These are phyloP conservation scores for Chytriomyces sp. DNA, from an alignment of 192 early-diverging fungal genomes.

Conservation along the genomic window DNA sequence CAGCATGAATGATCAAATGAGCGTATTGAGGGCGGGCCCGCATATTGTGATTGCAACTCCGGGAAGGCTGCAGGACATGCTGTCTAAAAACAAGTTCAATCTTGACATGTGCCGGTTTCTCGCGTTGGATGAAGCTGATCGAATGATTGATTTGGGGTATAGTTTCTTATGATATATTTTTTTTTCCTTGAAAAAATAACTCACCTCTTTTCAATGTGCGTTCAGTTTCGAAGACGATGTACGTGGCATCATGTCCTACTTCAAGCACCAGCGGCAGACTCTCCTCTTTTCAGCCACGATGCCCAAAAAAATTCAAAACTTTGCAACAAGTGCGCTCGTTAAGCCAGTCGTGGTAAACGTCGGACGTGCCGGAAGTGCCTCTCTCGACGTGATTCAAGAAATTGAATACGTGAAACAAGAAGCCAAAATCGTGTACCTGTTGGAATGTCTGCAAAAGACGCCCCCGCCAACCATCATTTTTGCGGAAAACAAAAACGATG, in stretches of 20 bases:
- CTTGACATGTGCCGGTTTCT: constrained; percentile 83
- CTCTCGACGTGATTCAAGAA: constrained; percentile 95
- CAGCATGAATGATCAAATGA: constrained; percentile 84
- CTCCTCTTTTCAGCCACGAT: constrained; percentile 95
- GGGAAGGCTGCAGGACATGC: constrained; percentile 91
- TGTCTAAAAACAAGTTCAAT: constrained; percentile 85
- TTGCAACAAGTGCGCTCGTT: constrained; percentile 87
- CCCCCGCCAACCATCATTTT: constrained; percentile 95
- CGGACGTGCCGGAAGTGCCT: constrained; percentile 94
- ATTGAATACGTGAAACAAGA: constrained; percentile 98
- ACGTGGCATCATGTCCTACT: constrained; percentile 93
- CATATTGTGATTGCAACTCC: constrained; percentile 97
- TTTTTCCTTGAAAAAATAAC: background rate
- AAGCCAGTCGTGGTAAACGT: constrained; percentile 95
- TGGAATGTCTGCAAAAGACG: constrained; percentile 97
- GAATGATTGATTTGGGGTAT: constrained; percentile 94
- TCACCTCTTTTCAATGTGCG: background rate
- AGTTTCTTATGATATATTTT: background rate
- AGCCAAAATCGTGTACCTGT: constrained; percentile 90
- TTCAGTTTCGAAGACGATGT: constrained; percentile 90
- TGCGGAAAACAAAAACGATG: constrained; percentile 99
- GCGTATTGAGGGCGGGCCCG: constrained; percentile 74
- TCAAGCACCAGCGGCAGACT: constrained; percentile 93
- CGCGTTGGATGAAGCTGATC: constrained; percentile 97
- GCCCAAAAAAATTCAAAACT: constrained; percentile 99